Percentiles rank a stretch among this genome's conserved stretches.
Evolutionary conservation across 2,329 filamentous ascomycete genomes (phyloP).

Genomic region (Alternaria solani): DNA sequence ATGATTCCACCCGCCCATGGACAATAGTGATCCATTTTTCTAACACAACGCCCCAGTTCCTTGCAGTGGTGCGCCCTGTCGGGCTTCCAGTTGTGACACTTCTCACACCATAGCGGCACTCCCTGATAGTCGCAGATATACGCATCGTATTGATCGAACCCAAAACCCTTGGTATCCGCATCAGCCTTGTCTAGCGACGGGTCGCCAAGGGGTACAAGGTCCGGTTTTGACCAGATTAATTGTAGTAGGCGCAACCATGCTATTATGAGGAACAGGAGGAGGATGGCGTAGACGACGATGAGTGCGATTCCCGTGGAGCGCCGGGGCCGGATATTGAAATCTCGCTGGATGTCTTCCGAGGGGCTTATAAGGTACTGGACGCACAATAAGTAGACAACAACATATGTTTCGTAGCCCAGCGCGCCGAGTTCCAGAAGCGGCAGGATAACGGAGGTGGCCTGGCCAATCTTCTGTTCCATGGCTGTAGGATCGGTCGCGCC

Average conservation of each 20-base stretch:
- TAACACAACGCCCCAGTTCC: conserved; percentile 80
- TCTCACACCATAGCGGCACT: conserved; percentile 81
- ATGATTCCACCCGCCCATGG: conserved; percentile 96
- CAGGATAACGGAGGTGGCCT: conserved; percentile 70
- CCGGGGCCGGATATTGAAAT: conserved; percentile 48
- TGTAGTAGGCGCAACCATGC: conserved; percentile 77
- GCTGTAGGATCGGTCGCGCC: conserved; percentile 30
- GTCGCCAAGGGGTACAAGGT: conserved; percentile 71
- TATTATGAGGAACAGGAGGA: conserved; percentile 71
- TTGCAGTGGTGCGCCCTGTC: conserved; percentile 88
- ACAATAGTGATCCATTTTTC: conserved; percentile 95
- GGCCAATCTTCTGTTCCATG: conserved; percentile 55
- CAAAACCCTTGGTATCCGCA: conserved; percentile 63
- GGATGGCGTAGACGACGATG: conserved; percentile 74
- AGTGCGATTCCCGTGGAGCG: conserved; percentile 71
- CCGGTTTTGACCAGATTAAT: conserved; percentile 74
- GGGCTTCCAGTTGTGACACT: conserved; percentile 86
- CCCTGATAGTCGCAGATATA: conserved; percentile 87
- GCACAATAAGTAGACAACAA: conserved; percentile 65
- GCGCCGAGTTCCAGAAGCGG: conserved; percentile 72
- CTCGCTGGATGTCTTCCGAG: conserved; percentile 32
- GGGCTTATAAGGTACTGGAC: conserved; percentile 75
- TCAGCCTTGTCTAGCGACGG: conserved; percentile 39
- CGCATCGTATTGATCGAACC: conserved; percentile 81
- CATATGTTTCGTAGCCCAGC: conserved; percentile 75